phyloP scores from a whole-genome alignment of 2,329 filamentous ascomycete genomes.

The Calycina herbarum region DNA sequence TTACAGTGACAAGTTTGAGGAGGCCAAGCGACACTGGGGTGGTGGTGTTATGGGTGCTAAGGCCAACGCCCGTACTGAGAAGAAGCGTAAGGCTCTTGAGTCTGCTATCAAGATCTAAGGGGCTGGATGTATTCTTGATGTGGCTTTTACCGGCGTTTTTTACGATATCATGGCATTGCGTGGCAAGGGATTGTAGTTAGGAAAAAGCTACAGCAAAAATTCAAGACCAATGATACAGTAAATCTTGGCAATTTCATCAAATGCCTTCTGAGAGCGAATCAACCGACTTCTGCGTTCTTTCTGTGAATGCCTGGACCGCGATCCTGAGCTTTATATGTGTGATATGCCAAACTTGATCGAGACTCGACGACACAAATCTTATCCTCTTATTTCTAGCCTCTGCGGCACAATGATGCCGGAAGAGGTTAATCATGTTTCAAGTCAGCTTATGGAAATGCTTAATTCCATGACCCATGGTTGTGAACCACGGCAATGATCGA shows the following conservation, averaged over 20 bases:
- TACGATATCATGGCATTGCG: slow-evolving; percentile 38
- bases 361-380: not conserved
- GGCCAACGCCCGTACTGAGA: slow-evolving; percentile 70
- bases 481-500: not conserved
- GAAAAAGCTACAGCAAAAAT: slow-evolving; percentile 33
- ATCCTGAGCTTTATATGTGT: not conserved
- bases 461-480: not conserved
- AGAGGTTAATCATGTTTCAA: not conserved
- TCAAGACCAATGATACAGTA: slow-evolving; percentile 39
- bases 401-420: too few relatives aligned
- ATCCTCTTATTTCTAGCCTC: too few relatives aligned
- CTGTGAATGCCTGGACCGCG: not conserved
- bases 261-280: not conserved
- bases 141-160: slow-evolving; percentile 33
- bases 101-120: slow-evolving; percentile 96
- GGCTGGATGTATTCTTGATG: slow-evolving; percentile 26
- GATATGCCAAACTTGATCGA: not conserved
- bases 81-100: slow-evolving; percentile 84
- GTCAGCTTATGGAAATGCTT: not conserved
- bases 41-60: slow-evolving; percentile 99
- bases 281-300: not conserved
- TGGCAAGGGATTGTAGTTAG: slow-evolving; percentile 34
- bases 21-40: slow-evolving; percentile 91
- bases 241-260: slow-evolving; percentile 18
- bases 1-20: slow-evolving; percentile 94